Evolutionary conservation across 352 stramenopile genomes (phyloP).

Genomic region (Pythium phragmitis): DNA sequence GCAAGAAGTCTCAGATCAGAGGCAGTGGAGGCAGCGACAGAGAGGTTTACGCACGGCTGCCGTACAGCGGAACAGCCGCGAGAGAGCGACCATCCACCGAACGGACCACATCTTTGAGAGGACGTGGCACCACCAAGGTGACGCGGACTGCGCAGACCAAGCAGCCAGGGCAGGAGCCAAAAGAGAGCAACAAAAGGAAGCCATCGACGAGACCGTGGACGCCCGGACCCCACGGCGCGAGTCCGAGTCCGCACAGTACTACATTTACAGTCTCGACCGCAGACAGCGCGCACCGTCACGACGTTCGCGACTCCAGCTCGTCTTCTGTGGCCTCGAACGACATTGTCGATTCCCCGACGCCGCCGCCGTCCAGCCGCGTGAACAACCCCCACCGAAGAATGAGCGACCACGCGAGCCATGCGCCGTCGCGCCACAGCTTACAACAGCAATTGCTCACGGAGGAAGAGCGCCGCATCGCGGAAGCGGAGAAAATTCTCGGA

Average conservation of each 20-base stretch:
- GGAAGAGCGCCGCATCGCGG: slow-evolving; percentile 37
- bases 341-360: background rate
- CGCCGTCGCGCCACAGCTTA: background rate
- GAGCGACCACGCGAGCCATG: slow-evolving; percentile 1
- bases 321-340: slow-evolving; percentile 6
- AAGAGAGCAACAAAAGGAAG: background rate
- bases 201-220: slow-evolving; percentile 6
- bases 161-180: background rate
- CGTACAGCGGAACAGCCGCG: slow-evolving; percentile 2
- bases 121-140: background rate
- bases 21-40: background rate
- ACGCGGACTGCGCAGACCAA: background rate
- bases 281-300: background rate
- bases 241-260: slow-evolving; percentile 12
- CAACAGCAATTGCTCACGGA: slow-evolving; percentile 20
- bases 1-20: slow-evolving; percentile 3
- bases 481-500: slow-evolving; percentile 67
- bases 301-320: background rate
- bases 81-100: background rate
- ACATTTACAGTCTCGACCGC: slow-evolving; percentile 13
- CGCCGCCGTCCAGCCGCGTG: background rate
- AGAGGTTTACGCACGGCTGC: slow-evolving; percentile 12
- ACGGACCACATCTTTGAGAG: background rate
- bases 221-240: background rate
- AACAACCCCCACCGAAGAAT: background rate